Conservation (phyloP, 345 rosid species). For the Combretum micranthum region DNA sequence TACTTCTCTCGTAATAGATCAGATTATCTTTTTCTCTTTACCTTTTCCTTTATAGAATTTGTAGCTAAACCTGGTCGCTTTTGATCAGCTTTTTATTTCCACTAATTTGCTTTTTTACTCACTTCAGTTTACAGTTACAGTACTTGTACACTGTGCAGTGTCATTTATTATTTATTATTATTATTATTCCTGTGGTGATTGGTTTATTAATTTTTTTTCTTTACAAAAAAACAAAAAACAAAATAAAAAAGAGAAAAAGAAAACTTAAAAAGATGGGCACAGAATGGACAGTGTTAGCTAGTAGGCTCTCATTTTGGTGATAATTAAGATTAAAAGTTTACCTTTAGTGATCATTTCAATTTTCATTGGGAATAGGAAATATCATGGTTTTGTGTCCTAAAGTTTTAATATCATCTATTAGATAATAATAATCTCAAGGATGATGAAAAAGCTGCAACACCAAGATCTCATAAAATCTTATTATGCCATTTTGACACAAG, state of each 20-base stretch:
- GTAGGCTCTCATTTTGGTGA: slow-evolving; percentile 14
- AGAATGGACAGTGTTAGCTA: slow-evolving; percentile 4
- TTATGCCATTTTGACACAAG: neutral
- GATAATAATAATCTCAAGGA: slow-evolving; percentile 11
- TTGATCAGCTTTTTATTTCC: slow-evolving; percentile 23
- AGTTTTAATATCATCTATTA: slow-evolving; percentile 9
- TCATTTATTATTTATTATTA: neutral
- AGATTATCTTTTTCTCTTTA: neutral
- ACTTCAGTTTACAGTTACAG: slow-evolving; percentile 15
- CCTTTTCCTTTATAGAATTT: neutral
- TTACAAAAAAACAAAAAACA: no score
- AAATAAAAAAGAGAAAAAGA: no score
- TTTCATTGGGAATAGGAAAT: slow-evolving; percentile 24
- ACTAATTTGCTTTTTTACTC: slow-evolving; percentile 19
- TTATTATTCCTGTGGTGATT: no score
- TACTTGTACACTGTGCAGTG: neutral
- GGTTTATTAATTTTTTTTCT: no score
- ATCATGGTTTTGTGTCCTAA: slow-evolving; percentile 10
- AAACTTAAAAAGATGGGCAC: no score
- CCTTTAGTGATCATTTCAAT: slow-evolving; percentile 21
- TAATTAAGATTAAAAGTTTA: slow-evolving; percentile 13
- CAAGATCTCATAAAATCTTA: slow-evolving; percentile 11
- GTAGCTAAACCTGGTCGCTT: slow-evolving; percentile 7
- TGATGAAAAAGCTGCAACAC: slow-evolving; percentile 42
- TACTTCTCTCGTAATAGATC: slow-evolving; percentile 26